phyloP scores from a whole-genome alignment of 2,329 filamentous ascomycete species.

The Aureobasidium lini region DNA sequence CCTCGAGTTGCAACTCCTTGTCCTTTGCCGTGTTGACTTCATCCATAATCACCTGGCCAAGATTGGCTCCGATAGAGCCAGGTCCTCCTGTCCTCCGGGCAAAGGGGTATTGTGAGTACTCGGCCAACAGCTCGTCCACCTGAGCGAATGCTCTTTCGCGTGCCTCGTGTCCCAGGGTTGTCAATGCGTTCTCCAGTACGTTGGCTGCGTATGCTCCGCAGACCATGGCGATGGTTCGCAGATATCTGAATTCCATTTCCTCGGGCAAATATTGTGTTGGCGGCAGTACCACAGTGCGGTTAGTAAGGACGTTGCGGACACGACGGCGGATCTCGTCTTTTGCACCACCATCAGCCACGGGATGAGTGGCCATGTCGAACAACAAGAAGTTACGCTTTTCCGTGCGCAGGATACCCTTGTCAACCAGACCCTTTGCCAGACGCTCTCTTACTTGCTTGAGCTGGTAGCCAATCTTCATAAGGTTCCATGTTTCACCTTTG shows the following conservation, averaged over 20 bases:
- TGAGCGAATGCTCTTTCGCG: conserved; percentile 92
- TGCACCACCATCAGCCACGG: conserved; percentile 88
- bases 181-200: conserved; percentile 94
- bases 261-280: conserved; percentile 85
- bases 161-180: conserved; percentile 86
- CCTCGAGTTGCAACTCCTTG: conserved; percentile 92
- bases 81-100: conserved; percentile 67
- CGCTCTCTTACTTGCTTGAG: conserved; percentile 98
- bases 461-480: conserved; percentile 99
- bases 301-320: conserved; percentile 85
- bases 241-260: conserved; percentile 86
- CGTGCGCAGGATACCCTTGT: conserved; percentile 96
- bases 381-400: conserved; percentile 99
- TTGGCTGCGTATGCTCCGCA: conserved; percentile 98
- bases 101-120: conserved; percentile 98
- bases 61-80: conserved; percentile 82
- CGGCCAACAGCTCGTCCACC: conserved; percentile 88
- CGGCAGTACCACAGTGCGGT: conserved; percentile 85
- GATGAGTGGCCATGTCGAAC: conserved; percentile 99
- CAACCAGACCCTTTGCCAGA: conserved; percentile 91
- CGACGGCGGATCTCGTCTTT: conserved; percentile 95
- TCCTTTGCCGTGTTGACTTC: conserved; percentile 83
- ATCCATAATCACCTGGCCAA: conserved; percentile 79
- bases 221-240: conserved; percentile 90
- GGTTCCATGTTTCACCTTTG: conserved; percentile 94